Percentiles rank a stretch among this genome's conserved stretches.
Conservation (phyloP, 805 yeast species). For the Millerago galiae region DNA sequence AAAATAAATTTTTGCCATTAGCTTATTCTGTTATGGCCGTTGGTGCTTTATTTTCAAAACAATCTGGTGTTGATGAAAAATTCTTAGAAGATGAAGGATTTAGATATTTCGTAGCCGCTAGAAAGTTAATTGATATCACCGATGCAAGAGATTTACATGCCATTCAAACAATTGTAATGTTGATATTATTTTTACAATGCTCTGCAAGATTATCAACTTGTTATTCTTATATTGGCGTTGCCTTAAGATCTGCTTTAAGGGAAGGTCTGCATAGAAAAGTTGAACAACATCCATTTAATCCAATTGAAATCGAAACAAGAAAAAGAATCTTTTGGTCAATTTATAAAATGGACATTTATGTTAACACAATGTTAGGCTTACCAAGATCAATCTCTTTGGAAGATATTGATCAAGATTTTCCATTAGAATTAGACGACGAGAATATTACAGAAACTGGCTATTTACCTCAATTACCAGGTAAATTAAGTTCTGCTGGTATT, state of each 20-base stretch:
- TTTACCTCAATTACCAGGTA: constrained; percentile 39
- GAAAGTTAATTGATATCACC: constrained; percentile 73
- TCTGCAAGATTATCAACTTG: constrained; percentile 84
- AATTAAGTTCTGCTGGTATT: constrained; percentile 66
- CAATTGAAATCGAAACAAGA: constrained; percentile 75
- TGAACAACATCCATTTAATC: constrained; percentile 50
- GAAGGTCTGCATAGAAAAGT: constrained; percentile 76
- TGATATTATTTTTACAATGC: constrained; percentile 79
- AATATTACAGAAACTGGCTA: constrained; percentile 67
- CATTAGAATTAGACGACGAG: constrained; percentile 81
- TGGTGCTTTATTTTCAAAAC: constrained; percentile 70
- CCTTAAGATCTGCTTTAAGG: constrained; percentile 71
- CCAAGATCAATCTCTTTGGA: constrained; percentile 73
- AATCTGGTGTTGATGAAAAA: constrained; percentile 26
- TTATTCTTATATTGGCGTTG: constrained; percentile 85
- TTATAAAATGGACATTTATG: constrained; percentile 85
- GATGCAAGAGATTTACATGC: constrained; percentile 76
- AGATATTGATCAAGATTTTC: constrained; percentile 84
- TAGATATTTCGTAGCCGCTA: constrained; percentile 72
- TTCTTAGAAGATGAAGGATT: constrained; percentile 69
- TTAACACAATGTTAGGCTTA: constrained; percentile 78
- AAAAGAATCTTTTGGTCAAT: constrained; percentile 86
- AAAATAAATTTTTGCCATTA: constrained; percentile 69
- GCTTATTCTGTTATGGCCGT: constrained; percentile 85
- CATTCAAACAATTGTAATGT: constrained; percentile 81